These are phyloP conservation scores for Podospora bellae-mahoneyi DNA, from an alignment of 495 filamentous ascomycete genomes.

Conservation along the genomic window DNA sequence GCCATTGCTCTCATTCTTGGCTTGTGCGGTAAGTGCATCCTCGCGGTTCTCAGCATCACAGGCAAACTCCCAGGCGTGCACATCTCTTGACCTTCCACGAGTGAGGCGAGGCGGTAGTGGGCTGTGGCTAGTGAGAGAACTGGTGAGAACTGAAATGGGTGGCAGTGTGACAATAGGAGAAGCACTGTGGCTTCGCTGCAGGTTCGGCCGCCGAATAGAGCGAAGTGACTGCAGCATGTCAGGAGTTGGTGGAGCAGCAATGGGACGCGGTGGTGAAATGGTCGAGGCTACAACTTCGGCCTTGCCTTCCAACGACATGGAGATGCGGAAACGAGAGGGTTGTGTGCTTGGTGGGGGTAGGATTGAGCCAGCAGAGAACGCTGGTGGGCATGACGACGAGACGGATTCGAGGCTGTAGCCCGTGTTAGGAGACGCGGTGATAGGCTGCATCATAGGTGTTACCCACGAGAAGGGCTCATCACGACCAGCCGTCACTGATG, in stretches of 20 bases:
- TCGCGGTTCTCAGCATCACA: conserved; percentile 66
- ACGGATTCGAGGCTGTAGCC: conserved; percentile 35
- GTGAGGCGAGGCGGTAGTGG: conserved; percentile 42
- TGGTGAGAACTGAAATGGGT: conserved; percentile 53
- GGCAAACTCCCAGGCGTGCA: conserved; percentile 79
- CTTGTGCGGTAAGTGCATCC: conserved; percentile 66
- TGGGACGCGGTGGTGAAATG: conserved; percentile 64
- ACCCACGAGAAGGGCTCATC: conserved; percentile 40
- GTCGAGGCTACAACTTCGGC: conserved; percentile 70
- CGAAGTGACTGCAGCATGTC: conserved; percentile 45
- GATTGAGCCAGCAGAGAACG: conserved; percentile 24
- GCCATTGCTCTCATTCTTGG: conserved; percentile 66
- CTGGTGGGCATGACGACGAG: conserved; percentile 35
- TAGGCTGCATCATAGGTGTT: not conserved
- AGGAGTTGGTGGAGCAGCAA: conserved; percentile 27
- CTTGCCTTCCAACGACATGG: conserved; percentile 76
- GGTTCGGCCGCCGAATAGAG: conserved; percentile 50
- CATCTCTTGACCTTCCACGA: conserved; percentile 74
- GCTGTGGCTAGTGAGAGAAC: conserved; percentile 50
- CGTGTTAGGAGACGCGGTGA: not conserved
- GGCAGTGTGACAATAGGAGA: conserved; percentile 48
- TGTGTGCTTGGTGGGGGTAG: conserved; percentile 32
- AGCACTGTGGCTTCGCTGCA: conserved; percentile 53
- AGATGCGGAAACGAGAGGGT: conserved; percentile 58
- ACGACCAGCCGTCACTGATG: conserved; percentile 32